Base-by-base conservation (phyloP, 176 grass and related monocot genomes). In the Otatea glauca region DNA sequence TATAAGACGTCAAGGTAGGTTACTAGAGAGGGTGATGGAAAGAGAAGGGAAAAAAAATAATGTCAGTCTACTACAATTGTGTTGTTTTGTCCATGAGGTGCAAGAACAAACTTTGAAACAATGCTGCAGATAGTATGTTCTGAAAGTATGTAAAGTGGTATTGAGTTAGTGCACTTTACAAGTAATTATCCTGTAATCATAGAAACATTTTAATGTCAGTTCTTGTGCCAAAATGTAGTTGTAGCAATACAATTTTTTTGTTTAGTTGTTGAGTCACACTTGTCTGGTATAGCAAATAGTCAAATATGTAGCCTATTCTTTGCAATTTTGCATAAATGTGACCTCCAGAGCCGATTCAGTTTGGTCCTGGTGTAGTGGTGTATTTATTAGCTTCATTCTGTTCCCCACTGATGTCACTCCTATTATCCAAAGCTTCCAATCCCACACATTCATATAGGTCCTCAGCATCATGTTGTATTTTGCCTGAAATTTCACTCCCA, bases 401-500 rank as follows among this genome's bases (percentile, higher is more conserved):
- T 77, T 47, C 16, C 74, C 67, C 12, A 16, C 2, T 25, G 54
- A 29, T 70, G 11, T 4, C 44, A 79, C 38, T 34, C 49, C 8
- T 37, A 5, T 61, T 29, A 59, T 56, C 34, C 47, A 74, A 65
- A 68, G 27, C 2, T 16, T 88, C 21, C 35, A 80, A 10, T 38
- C 2, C 15, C 62, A 55, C 15, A 68, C 47, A 60, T 83, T 81
- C 34, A 41, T 77, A 15, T 60, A 48, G 6, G 59, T 80, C 13
- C 16, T 48, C 44, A 12, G 16, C 37, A 32, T 34, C 49, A 53
- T 29, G 76, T 81, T 54, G 10, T 81, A 69, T 70, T 49, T 80
- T 54, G 13, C 77, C 53, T 71, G 34, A 81, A 51, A 54, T 58
- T 65, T 81, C 44, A 80, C 65, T 68, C 45, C 7, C n/a, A 62